Evolutionary conservation across 208 protist genomes (phyloP).

Genomic region (Acanthamoeba triangularis): DNA sequence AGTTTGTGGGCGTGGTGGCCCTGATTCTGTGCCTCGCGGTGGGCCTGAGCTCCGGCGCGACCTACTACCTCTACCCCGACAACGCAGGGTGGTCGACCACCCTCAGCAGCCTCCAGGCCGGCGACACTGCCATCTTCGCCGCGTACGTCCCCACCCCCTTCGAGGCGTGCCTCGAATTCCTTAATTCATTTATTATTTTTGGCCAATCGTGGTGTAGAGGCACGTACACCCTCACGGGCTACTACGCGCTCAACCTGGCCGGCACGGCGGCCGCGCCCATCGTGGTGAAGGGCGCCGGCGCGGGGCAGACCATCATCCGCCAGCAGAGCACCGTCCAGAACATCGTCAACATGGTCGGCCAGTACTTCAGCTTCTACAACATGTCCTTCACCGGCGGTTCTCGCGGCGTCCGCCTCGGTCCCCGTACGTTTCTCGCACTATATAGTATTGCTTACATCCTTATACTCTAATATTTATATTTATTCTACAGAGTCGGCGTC

Average conservation of each 20-base stretch:
- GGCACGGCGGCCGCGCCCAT: neutral
- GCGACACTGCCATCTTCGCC: neutral
- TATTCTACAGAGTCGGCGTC: neutral
- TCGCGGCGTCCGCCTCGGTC: neutral
- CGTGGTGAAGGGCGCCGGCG: neutral
- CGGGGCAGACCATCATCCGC: neutral
- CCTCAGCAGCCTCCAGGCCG: neutral
- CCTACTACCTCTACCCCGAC: constrained; percentile 21
- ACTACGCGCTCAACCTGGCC: neutral
- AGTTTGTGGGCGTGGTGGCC: too few species aligned
- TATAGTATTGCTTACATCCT: too few species aligned
- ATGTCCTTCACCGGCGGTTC: constrained; percentile 31
- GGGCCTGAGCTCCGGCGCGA: neutral
- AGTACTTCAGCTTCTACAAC: constrained; percentile 26
- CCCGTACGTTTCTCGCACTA: neutral
- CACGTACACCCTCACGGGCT: neutral
- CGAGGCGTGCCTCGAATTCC: neutral
- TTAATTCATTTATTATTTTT: neutral
- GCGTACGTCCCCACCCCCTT: neutral
- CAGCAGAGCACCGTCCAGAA: neutral
- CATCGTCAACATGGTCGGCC: neutral
- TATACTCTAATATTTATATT: too few species aligned
- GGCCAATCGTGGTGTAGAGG: neutral
- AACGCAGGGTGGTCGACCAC: neutral
- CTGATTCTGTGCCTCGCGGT: neutral